Conservation (phyloP, 2,329 filamentous ascomycete genomes). For the Cladosporium austrohemisphaericum region DNA sequence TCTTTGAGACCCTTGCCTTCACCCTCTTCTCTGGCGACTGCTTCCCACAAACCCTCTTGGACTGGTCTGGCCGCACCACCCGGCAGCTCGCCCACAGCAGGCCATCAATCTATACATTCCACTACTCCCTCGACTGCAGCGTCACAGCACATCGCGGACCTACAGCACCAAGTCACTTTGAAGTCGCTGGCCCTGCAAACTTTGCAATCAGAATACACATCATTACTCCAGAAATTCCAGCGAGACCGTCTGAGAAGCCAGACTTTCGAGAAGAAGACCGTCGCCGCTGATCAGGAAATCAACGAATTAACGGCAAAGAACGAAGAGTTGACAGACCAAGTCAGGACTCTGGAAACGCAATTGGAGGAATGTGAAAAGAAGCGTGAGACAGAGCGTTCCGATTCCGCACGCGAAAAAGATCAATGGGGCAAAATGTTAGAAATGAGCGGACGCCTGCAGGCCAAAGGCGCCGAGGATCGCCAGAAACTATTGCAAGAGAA, state of each 20-base stretch:
- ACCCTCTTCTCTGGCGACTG: constrained; percentile 25
- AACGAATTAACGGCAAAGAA: constrained; percentile 51
- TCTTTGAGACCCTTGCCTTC: constrained; percentile 24
- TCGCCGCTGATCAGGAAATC: constrained; percentile 50
- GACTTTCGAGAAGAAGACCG: constrained; percentile 49
- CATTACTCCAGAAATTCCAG: constrained; percentile 50
- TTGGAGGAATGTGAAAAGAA: constrained; percentile 48
- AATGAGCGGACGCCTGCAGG: constrained; percentile 46
- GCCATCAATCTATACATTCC: constrained; percentile 26
- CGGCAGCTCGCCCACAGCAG: constrained; percentile 19
- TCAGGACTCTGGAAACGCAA: constrained; percentile 46
- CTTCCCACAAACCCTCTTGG: background rate
- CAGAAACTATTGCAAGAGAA: constrained; percentile 41
- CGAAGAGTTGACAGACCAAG: constrained; percentile 45
- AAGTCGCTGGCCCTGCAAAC: constrained; percentile 52
- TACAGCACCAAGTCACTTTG: constrained; percentile 54
- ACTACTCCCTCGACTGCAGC: constrained; percentile 25
- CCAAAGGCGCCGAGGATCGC: constrained; percentile 41
- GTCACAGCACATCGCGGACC: constrained; percentile 43
- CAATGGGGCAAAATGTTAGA: constrained; percentile 52
- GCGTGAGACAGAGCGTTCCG: constrained; percentile 45
- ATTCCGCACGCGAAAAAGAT: constrained; percentile 42
- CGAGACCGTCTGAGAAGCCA: constrained; percentile 48
- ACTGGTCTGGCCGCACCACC: background rate
- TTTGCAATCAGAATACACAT: constrained; percentile 53